Conservation (phyloP, 768 basidiomycete genomes). For the Mrakia gelida region DNA sequence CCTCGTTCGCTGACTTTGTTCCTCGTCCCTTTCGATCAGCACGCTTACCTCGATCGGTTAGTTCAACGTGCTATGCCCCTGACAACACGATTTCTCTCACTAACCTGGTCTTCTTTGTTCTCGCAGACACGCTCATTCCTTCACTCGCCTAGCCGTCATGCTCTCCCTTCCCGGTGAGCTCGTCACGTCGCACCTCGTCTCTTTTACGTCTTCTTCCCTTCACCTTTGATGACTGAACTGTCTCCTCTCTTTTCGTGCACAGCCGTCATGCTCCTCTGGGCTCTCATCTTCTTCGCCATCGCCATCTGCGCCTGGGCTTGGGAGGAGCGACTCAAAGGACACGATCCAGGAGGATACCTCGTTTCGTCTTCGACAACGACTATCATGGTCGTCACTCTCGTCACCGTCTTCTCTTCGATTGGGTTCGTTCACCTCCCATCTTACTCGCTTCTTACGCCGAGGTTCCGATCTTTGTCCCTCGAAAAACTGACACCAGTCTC, state of each 20-base stretch:
- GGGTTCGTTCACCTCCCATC: not conserved
- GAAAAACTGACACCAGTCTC: not conserved
- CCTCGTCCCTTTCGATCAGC: not conserved
- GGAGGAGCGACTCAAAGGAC: not conserved
- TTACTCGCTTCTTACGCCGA: not conserved
- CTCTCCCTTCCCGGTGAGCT: not conserved
- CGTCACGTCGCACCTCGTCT: not conserved
- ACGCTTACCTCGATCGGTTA: not conserved
- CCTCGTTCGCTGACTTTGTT: not conserved
- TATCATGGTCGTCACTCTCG: not conserved
- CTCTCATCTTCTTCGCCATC: constrained; percentile 9
- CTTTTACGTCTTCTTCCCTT: not conserved
- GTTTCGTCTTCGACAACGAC: not conserved
- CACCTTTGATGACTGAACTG: not conserved
- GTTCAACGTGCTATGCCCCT: too few species aligned
- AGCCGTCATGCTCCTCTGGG: constrained; percentile 7
- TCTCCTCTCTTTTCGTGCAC: not conserved
- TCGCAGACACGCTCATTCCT: not conserved
- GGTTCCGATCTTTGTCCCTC: not conserved
- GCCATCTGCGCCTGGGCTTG: constrained; percentile 5
- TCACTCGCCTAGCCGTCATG: not conserved
- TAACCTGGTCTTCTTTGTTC: not conserved
- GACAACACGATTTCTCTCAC: too few species aligned
- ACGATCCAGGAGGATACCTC: not conserved
- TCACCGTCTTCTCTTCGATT: constrained; percentile 1